Evolutionary conservation across 2,329 filamentous ascomycete species (phyloP), one percentile per base, ranked within the genome.

Genomic region (Emergomyces orientalis): DNA sequence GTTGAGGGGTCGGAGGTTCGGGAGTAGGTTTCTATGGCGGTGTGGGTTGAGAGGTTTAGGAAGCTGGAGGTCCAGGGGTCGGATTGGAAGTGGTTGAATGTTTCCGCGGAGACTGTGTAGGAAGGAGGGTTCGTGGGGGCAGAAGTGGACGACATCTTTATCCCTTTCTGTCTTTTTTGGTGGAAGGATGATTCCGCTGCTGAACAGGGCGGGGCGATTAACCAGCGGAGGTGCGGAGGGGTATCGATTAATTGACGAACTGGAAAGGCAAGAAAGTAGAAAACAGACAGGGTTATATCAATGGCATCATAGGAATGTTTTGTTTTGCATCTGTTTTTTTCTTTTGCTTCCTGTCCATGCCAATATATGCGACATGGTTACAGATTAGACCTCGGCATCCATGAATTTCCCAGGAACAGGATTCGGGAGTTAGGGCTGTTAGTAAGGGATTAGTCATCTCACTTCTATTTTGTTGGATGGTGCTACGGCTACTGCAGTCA

Each of bases 1-100:
- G 72, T 72, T 41, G 69, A 64, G 9, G 72, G 69, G 64, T 79
- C 79, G 65, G 70, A 66, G 13, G 69, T 69, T 13, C 78, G 74
- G 1, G 76, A 76, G 64, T 73, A 74, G 55, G 76, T 78, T 52
- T 69, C 68, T 61, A 78, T 73, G 37, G 74, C 66, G 55, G 68
- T 70, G 68, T 78, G 78, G 64, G 74, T 69, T 25, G 71, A 64
- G 22, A 71, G 71, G 52, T 71, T 66, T 60, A 77, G 69, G 34
- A 74, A 69, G 9, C 67, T 67, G 22, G 69, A 66, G 49, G 71
- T 69, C 72, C 74, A 75, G 57, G 67, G 69, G 45, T 69, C 67
- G 9, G 66, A 63, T 43, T 63, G 56, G 64, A 72, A 72, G 61
- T 66, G 67, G 17, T 65, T 51, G 27, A 69, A 39, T 27, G 66